Base-by-base conservation (phyloP, 768 basidiomycete genomes). In the Leccinum subtestaceum region DNA sequence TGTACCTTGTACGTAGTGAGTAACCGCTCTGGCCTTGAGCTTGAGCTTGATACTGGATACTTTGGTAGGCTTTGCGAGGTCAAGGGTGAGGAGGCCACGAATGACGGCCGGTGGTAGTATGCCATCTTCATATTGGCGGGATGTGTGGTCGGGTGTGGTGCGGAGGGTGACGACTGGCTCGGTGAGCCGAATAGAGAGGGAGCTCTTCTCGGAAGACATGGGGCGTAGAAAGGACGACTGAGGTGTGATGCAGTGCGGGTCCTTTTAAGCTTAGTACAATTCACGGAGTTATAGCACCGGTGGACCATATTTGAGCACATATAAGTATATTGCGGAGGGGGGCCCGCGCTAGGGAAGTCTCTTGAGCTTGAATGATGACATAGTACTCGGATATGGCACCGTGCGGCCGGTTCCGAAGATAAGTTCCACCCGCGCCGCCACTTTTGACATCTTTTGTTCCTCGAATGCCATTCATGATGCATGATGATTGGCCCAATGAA, bases 1-100 rank as follows among this genome's bases (percentile, higher is more conserved):
- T 80, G 53, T 60, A 94, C 95, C 92, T 81, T 97, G 94, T 2
- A 89, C 86, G 88, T 93, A 97, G 38, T 84, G 81, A 4, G 87
- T 89, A 21, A 79, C 75, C 2, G 87, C 79, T 59, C 78, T 88
- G 3, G 91, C 95, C 46, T 85, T 77, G n/a, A 99, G 75, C 70
- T 87, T 84, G 43, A 97, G 78, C 56, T 88, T 87, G 59, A 99
- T 95, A 65, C 86, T 89, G 32, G 89, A 87, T 64, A 99, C 87
- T 70, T 86, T 86, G 55, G 86, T 94, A 0, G 94, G 86, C 70
- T 96, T 96, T 32, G 77, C 76, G 43, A 90, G 74, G 17, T 76
- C 78, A 57, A 91, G 75, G 2, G 82, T 84, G 57, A 91, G 77
- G 6, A 90, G 73, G 11, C 89, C 89, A 51, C 89, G 76, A 12